Base-by-base conservation (phyloP, 441 rosid genomes). In the Pelargonium fulgidum region DNA sequence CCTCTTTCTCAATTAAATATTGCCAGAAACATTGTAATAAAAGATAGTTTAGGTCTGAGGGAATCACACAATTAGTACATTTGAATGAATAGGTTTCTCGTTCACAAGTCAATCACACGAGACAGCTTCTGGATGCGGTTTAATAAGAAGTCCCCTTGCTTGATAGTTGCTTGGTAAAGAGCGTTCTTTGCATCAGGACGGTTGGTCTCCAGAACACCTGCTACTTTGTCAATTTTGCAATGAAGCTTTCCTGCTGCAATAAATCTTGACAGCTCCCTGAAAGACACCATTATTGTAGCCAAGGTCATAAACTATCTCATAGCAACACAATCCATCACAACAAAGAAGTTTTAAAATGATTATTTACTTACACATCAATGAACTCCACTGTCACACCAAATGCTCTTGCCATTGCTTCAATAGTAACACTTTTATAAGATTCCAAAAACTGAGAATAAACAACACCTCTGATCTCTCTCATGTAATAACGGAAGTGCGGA, bases 111-210 rank as follows among this genome's bases (percentile, higher is more conserved):
- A 76, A 92, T 94, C 58, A 94, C 94, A 33, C 98, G 93, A 26
- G 96, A 94, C 48, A 94, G 82, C 92, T 92, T 94, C 81, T 92
- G 99, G 85, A 94, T 92, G 65, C 98, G 83, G 86, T 94, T 94
- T 66, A 94, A 80, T 14, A 94, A 78, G 86, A 94, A 90, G 79
- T 94, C 98, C 2, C 99, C 98, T 79, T 90, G 97, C 87, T 94
- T 94, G 81, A 94, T 94, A 9, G 96, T 94, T 42, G 92, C 89
- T 75, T 94, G 99, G 84, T 92, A 92, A 36, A 94, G 93, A 12
- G 99, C 97, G 78, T 94, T 94, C 88, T 94, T 92, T 6, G 94
- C 96, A 81, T 94, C 98, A 6, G 98, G 97, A 16, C 93, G 91
- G 78, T 89, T 90, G 0, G 99, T 94, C 81, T 94, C 99, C 10